phyloP scores from a whole-genome alignment of 139 green algal genomes.

The Tetraselmis striata region DNA sequence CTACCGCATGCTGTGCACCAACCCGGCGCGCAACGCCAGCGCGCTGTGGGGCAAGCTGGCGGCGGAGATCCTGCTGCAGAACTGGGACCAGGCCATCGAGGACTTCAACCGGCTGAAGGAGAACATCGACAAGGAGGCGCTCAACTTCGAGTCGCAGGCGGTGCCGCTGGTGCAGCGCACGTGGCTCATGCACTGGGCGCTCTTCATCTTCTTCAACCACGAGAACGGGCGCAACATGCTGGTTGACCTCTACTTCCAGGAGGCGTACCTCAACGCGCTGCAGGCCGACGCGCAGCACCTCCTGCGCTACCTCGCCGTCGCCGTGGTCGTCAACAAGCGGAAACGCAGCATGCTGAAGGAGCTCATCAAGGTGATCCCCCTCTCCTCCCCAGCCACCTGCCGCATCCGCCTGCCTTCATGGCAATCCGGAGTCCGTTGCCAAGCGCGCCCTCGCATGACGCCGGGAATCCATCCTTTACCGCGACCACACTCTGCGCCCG shows the following conservation, averaged over 20 bases:
- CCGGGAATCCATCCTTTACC: no score
- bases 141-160: slow-evolving; percentile 45
- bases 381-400: no score
- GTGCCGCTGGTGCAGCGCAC: slow-evolving; percentile 83
- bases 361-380: slow-evolving; percentile 60
- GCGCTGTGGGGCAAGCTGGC: slow-evolving; percentile 96
- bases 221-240: slow-evolving; percentile 89
- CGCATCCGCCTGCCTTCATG: no score
- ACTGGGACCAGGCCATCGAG: slow-evolving; percentile 67
- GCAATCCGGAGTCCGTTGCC: no score
- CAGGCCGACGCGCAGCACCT: slow-evolving; percentile 88
- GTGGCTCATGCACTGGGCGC: slow-evolving; percentile 97
- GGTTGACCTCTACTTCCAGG: slow-evolving; percentile 94
- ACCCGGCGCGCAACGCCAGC: slow-evolving; percentile 67
- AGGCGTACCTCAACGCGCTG: slow-evolving; percentile 77
- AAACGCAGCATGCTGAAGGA: slow-evolving; percentile 84
- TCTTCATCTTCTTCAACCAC: slow-evolving; percentile 99
- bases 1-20: slow-evolving; percentile 85
- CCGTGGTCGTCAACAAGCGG: slow-evolving; percentile 88
- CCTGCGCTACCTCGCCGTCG: slow-evolving; percentile 85
- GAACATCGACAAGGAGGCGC: slow-evolving; percentile 74
- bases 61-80: slow-evolving; percentile 85
- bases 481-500: no score
- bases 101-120: slow-evolving; percentile 90
- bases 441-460: no score